Percentiles rank a stretch among this genome's conserved stretches.
phyloP scores from a whole-genome alignment of 495 filamentous ascomycete genomes.

The Neurospora intermedia region DNA sequence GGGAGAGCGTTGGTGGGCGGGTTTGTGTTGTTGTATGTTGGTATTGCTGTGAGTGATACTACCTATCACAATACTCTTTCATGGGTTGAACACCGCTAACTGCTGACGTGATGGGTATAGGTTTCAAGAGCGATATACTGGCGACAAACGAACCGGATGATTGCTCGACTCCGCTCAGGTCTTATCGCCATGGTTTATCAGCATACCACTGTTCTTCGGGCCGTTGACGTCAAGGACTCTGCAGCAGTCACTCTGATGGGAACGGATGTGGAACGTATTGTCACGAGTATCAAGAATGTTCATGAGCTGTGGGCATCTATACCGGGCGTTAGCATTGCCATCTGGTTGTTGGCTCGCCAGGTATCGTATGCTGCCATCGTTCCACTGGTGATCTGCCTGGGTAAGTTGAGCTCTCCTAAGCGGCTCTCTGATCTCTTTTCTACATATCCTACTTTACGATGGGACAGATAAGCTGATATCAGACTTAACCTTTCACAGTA shows the following conservation, averaged over 20 bases:
- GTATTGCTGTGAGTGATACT: conserved; percentile 34
- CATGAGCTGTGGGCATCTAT: conserved; percentile 40
- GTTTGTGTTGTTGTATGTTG: conserved; percentile 43
- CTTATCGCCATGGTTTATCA: conserved; percentile 45
- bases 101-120: background rate
- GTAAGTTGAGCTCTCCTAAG: conserved; percentile 11
- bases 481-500: background rate
- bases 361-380: conserved; percentile 34
- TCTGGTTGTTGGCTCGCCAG: conserved; percentile 45
- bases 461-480: background rate
- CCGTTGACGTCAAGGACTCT: conserved; percentile 36
- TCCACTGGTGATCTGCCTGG: conserved; percentile 39
- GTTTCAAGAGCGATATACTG: conserved; percentile 27
- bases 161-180: conserved; percentile 45
- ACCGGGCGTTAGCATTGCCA: conserved; percentile 43
- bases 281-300: conserved; percentile 9
- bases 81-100: background rate
- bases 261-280: conserved; percentile 29
- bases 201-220: conserved; percentile 34
- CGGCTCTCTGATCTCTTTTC: background rate
- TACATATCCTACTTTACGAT: too few relatives aligned
- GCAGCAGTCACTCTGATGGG: conserved; percentile 55
- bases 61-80: background rate
- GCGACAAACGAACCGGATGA: conserved; percentile 27
- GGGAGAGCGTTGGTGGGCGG: conserved; percentile 47